Base-by-base conservation (phyloP, 176 grass and related monocot species). In the Thinopyrum elongatum region DNA sequence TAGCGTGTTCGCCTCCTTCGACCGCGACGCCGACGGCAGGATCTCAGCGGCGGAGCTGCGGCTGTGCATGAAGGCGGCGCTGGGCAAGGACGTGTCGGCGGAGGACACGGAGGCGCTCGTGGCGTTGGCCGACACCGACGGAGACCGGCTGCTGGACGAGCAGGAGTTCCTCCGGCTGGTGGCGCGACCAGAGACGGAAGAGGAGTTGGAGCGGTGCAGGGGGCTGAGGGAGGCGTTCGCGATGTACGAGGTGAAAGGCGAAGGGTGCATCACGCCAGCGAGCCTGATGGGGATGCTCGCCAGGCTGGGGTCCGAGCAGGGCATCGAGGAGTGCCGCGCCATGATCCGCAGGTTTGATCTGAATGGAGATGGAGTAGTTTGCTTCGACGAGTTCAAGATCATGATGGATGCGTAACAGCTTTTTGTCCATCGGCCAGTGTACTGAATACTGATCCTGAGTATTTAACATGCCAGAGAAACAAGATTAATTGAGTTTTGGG, bases 281-380 rank as follows among this genome's bases (percentile, higher is more conserved):
- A 85, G 88, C 78, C 10, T 89, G 47, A 89, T 85, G 62, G 36
- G 16, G 28, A 81, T 85, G 88, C 61, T 89, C 8, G 19, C 21
- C 47, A 81, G 55, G 83, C 62, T 85, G 17, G 88, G 83, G 15
- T 68, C 34, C 21, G 83, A 69, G 49, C 87, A 74, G 76, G 82
- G 29, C 76, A 80, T 85, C 2, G 82, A 80, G 1, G 82, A 89
- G 58, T 89, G 87, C 21, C 5, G 6, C 10, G 76, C 76, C 11
- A 89, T 89, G 83, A 89, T 89, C 47, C 75, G 49, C 49, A 86
- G 83, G 70, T 89, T 89, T 12, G 88, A 89, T 8, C 78, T 89
- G 4, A 4, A 89, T 1, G 88, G 88, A 7, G 88, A 89, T 1
- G 83, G 88, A 0, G 83, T 86, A 0, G 62, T 89, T 53, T 86